Percentiles rank a stretch among this genome's conserved stretches.
Conservation (phyloP, 306 rosid genomes). For the Fagus crenata region DNA sequence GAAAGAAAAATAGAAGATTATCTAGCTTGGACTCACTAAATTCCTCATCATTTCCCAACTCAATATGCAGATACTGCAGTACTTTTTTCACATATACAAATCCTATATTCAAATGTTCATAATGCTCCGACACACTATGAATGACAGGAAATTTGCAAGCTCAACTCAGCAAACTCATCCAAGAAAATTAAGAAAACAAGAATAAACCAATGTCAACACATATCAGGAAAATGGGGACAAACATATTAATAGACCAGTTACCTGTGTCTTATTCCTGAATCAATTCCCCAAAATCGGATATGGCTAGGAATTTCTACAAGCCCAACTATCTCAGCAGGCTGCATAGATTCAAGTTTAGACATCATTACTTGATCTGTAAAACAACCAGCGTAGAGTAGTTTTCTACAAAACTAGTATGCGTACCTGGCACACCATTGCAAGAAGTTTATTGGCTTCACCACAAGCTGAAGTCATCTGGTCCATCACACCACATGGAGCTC, state of each 20-base stretch:
- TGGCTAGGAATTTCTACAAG: conserved; percentile 89
- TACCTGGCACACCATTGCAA: conserved; percentile 99
- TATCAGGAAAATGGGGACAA: neutral
- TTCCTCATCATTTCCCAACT: no score
- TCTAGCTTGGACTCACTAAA: neutral
- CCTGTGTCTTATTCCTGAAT: conserved; percentile 98
- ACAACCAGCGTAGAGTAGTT: conserved; percentile 4
- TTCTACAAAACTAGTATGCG: conserved; percentile 22
- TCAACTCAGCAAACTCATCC: neutral
- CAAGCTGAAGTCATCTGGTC: conserved; percentile 99
- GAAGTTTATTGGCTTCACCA: conserved; percentile 95
- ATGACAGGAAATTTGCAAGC: neutral
- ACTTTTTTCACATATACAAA: neutral
- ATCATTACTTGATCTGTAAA: conserved; percentile 9
- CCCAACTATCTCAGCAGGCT: conserved; percentile 99
- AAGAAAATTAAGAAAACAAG: neutral
- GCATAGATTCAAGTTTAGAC: conserved; percentile 33
- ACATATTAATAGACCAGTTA: conserved; percentile 26
- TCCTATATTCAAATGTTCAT: neutral
- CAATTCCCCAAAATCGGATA: conserved; percentile 91
- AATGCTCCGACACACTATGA: neutral
- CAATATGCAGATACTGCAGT: neutral
- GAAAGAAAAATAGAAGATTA: neutral
- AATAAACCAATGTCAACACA: neutral
- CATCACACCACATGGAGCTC: conserved; percentile 99